Percentiles rank a stretch among this genome's conserved stretches.
phyloP scores from a whole-genome alignment of 257 asterid species.

The Ophiorrhiza pumila region DNA sequence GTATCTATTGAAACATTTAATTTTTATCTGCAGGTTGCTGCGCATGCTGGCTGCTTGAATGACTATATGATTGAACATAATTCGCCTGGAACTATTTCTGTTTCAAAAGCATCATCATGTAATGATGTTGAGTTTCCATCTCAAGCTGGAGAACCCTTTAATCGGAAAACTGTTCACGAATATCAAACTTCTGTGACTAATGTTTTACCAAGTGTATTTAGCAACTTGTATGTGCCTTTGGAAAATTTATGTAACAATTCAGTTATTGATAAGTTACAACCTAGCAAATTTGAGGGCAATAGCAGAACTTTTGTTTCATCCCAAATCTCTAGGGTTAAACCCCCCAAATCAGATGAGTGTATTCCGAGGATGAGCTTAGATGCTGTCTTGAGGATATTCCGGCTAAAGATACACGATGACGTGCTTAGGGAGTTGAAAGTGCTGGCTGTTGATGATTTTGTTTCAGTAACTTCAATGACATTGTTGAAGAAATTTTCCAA shows the following conservation, averaged over 20 bases:
- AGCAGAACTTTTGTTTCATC: conserved; percentile 39
- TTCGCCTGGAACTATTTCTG: conserved; percentile 26
- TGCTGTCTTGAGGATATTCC: conserved; percentile 58
- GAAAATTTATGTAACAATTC: conserved; percentile 32
- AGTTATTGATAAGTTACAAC: conserved; percentile 55
- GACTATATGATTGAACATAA: conserved; percentile 33
- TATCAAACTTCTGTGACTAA: conserved; percentile 27
- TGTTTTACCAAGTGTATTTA: conserved; percentile 40
- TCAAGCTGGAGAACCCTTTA: conserved; percentile 25
- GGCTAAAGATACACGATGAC: conserved; percentile 54
- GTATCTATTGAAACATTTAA: conserved; percentile 10
- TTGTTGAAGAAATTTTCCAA: conserved; percentile 29
- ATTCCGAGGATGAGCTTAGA: conserved; percentile 40
- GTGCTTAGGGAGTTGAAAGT: conserved; percentile 53
- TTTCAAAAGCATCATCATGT: conserved; percentile 28
- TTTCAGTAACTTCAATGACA: conserved; percentile 33
- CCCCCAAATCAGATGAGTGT: conserved; percentile 33
- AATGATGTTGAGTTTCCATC: conserved; percentile 30
- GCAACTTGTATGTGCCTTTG: conserved; percentile 47
- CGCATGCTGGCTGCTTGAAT: conserved; percentile 23
- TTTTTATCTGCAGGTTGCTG: conserved; percentile 49
- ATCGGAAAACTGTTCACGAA: conserved; percentile 22
- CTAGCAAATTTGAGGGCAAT: conserved; percentile 40
- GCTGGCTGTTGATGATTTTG: conserved; percentile 41
- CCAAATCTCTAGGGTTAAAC: conserved; percentile 26